Conservation (phyloP, 352 stramenopile genomes). For the Lagenidium sp. region DNA sequence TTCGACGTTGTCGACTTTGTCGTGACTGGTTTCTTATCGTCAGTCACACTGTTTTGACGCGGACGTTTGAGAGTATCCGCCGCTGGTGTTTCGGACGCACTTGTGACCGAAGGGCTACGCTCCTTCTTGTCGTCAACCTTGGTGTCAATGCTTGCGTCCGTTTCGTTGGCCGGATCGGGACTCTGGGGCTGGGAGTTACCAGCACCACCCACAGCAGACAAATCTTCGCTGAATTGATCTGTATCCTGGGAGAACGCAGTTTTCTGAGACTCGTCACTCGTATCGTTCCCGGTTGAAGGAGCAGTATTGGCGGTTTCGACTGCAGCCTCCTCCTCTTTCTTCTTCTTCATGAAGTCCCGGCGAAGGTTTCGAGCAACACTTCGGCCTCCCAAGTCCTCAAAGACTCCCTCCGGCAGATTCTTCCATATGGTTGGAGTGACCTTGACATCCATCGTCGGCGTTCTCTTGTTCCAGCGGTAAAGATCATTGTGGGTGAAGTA, state of each 20-base stretch:
- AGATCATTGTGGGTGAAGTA: slow-evolving; percentile 87
- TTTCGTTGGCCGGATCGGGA: slow-evolving; percentile 15
- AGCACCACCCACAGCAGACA: slow-evolving; percentile 22
- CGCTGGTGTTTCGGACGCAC: slow-evolving; percentile 12
- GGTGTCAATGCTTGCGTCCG: slow-evolving; percentile 10
- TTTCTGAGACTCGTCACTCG: slow-evolving; percentile 42
- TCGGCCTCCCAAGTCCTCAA: slow-evolving; percentile 80
- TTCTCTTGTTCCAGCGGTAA: slow-evolving; percentile 86
- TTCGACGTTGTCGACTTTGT: no score
- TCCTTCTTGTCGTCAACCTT: no score
- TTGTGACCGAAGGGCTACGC: slow-evolving; percentile 16
- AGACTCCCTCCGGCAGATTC: slow-evolving; percentile 71
- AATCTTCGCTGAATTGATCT: slow-evolving; percentile 32
- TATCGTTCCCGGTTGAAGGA: slow-evolving; percentile 17
- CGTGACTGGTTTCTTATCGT: no score
- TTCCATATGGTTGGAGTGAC: slow-evolving; percentile 85
- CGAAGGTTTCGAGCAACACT: slow-evolving; percentile 40
- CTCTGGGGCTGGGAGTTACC: slow-evolving; percentile 25
- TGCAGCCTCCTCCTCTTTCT: slow-evolving; percentile 79
- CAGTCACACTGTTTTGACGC: no score
- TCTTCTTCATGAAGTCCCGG: slow-evolving; percentile 78
- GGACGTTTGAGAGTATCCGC: slow-evolving; percentile 3
- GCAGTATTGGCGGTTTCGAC: slow-evolving; percentile 27
- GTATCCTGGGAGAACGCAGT: slow-evolving; percentile 47
- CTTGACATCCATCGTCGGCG: slow-evolving; percentile 76